These are phyloP conservation scores for Cyclostephanos tholiformis DNA, from an alignment of 108 stramenopile genomes.

Conservation along the genomic window DNA sequence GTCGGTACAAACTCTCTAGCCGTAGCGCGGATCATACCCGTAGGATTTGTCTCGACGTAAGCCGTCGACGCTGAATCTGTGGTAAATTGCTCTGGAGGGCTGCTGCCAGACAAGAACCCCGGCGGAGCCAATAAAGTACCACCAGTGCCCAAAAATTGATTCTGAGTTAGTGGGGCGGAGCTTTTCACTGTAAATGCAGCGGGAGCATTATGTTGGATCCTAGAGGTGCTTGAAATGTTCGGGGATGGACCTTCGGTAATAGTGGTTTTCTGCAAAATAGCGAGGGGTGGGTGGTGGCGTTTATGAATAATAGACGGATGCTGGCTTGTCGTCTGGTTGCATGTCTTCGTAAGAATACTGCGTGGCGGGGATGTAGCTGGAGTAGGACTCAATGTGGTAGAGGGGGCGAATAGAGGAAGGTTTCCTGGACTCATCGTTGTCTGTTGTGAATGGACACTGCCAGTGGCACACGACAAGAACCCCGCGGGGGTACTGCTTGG, in stretches of 20 bases:
- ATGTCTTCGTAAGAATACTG: slow-evolving; percentile 8
- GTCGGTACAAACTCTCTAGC: slow-evolving; percentile 80
- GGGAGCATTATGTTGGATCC: slow-evolving; percentile 9
- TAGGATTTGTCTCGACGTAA: slow-evolving; percentile 37
- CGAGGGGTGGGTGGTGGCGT: slow-evolving; percentile 11
- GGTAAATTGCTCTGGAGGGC: slow-evolving; percentile 6
- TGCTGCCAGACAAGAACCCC: slow-evolving; percentile 38
- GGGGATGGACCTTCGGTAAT: background rate
- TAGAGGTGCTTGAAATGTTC: background rate
- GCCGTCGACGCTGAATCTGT: slow-evolving; percentile 3
- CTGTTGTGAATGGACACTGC: slow-evolving; percentile 7
- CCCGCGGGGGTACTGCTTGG: slow-evolving; percentile 23
- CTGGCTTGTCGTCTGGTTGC: background rate
- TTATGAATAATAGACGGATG: background rate
- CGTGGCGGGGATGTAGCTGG: slow-evolving; percentile 6
- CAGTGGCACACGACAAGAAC: background rate
- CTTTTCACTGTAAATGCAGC: slow-evolving; percentile 12
- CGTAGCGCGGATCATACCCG: slow-evolving; percentile 74
- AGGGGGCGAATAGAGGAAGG: slow-evolving; percentile 39
- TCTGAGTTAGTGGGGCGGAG: slow-evolving; percentile 5
- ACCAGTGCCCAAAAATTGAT: slow-evolving; percentile 1
- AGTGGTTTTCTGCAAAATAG: slow-evolving; percentile 23
- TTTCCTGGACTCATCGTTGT: slow-evolving; percentile 3
- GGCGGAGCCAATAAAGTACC: slow-evolving; percentile 54
- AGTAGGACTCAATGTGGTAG: slow-evolving; percentile 4